Percentiles rank a stretch among this genome's conserved stretches.
Conservation (phyloP, 2,329 filamentous ascomycete genomes). For the Trichoderma sp. region DNA sequence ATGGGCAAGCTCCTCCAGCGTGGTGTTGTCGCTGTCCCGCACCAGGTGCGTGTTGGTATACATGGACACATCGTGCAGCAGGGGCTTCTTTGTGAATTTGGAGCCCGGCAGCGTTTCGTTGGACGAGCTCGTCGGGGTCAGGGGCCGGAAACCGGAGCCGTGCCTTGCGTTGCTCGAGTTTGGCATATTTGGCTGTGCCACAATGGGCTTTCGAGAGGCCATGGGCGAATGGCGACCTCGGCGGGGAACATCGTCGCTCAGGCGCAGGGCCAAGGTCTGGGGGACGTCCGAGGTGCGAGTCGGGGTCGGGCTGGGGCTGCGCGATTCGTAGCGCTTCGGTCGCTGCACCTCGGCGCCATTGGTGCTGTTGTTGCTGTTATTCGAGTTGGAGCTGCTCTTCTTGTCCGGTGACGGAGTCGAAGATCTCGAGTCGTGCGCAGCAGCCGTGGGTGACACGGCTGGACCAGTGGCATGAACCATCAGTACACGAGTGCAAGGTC, state of each 20-base stretch:
- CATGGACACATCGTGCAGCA: constrained; percentile 67
- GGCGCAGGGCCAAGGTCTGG: constrained; percentile 49
- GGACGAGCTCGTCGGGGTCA: constrained; percentile 46
- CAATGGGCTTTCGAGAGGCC: constrained; percentile 53
- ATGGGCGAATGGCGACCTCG: constrained; percentile 43
- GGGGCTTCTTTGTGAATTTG: constrained; percentile 51
- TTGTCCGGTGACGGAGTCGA: constrained; percentile 60
- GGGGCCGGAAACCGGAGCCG: constrained; percentile 34
- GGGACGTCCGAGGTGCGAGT: constrained; percentile 51
- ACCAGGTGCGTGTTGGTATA: constrained; percentile 66
- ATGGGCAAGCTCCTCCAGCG: constrained; percentile 76
- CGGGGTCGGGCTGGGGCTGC: constrained; percentile 63
- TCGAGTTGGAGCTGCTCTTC: constrained; percentile 42
- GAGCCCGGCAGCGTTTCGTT: constrained; percentile 24
- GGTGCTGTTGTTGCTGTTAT: constrained; percentile 53
- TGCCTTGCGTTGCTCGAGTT: constrained; percentile 39
- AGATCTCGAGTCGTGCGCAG: constrained; percentile 51
- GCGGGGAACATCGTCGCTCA: constrained; percentile 50
- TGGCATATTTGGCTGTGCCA: constrained; percentile 49
- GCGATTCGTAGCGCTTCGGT: constrained; percentile 56
- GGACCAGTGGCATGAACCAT: constrained; percentile 34
- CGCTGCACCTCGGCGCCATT: constrained; percentile 55
- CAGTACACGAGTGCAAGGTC: constrained; percentile 35
- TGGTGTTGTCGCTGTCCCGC: constrained; percentile 67
- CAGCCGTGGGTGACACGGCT: constrained; percentile 42